These are phyloP conservation scores for Durotheca rogersii DNA, from an alignment of 495 filamentous ascomycete genomes.

Conservation along the genomic window DNA sequence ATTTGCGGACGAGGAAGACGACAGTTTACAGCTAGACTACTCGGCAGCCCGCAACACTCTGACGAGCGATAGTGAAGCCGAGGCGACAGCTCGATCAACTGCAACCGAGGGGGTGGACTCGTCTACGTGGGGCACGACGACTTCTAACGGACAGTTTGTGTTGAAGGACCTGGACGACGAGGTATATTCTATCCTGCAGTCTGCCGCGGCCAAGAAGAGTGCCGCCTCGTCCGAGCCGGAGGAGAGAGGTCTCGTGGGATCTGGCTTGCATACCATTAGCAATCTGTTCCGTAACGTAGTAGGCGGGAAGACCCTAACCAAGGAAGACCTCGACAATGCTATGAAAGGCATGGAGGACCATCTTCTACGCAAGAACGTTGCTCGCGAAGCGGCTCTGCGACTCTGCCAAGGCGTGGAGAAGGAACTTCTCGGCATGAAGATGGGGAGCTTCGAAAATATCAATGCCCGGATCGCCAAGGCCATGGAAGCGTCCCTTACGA, in stretches of 20 bases:
- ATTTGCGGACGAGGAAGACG: slow-evolving; percentile 81
- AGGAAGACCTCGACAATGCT: slow-evolving; percentile 83
- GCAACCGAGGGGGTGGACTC: slow-evolving; percentile 72
- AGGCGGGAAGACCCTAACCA: slow-evolving; percentile 86
- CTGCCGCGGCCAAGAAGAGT: slow-evolving; percentile 65
- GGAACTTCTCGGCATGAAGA: slow-evolving; percentile 87
- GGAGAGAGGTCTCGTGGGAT: slow-evolving; percentile 61
- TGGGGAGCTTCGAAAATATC: slow-evolving; percentile 87
- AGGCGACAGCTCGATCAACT: slow-evolving; percentile 43
- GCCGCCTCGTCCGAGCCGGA: slow-evolving; percentile 46
- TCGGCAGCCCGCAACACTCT: slow-evolving; percentile 56
- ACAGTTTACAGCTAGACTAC: slow-evolving; percentile 75
- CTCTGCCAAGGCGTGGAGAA: slow-evolving; percentile 88
- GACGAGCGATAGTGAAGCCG: slow-evolving; percentile 56
- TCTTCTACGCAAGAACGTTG: slow-evolving; percentile 92
- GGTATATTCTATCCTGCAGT: slow-evolving; percentile 83
- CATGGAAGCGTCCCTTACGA: slow-evolving; percentile 86
- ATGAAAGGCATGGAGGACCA: slow-evolving; percentile 96
- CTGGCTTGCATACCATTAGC: slow-evolving; percentile 74
- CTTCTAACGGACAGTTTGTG: slow-evolving; percentile 87
- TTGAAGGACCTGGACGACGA: slow-evolving; percentile 91
- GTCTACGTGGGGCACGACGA: slow-evolving; percentile 78
- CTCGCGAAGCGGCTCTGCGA: slow-evolving; percentile 87
- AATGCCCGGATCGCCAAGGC: slow-evolving; percentile 77
- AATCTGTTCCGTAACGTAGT: slow-evolving; percentile 92